These are phyloP conservation scores for Didymella sp. DNA, from an alignment of 2,329 filamentous ascomycete species.

Conservation along the genomic window DNA sequence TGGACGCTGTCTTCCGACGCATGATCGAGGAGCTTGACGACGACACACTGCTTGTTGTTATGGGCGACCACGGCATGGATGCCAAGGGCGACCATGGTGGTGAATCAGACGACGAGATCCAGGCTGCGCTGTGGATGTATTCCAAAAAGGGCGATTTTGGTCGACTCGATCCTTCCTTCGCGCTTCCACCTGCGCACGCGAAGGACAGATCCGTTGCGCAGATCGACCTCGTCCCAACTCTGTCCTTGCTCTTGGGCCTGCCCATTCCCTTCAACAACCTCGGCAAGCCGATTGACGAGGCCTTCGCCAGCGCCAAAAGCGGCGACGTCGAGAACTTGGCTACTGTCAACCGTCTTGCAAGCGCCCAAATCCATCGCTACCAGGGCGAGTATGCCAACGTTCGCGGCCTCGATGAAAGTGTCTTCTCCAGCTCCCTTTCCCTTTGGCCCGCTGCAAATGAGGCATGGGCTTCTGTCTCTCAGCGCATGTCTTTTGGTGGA, in stretches of 20 bases:
- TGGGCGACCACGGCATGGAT: slow-evolving; percentile 99
- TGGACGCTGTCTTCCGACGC: slow-evolving; percentile 79
- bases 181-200: slow-evolving; percentile 69
- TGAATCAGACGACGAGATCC: slow-evolving; percentile 93
- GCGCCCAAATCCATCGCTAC: slow-evolving; percentile 88
- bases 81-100: slow-evolving; percentile 97
- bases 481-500: slow-evolving; percentile 41
- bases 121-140: slow-evolving; percentile 98
- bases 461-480: slow-evolving; percentile 54
- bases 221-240: slow-evolving; percentile 93
- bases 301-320: slow-evolving; percentile 76
- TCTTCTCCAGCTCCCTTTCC: slow-evolving; percentile 61
- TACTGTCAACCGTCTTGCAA: slow-evolving; percentile 75
- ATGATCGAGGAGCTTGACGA: slow-evolving; percentile 79
- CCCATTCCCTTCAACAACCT: slow-evolving; percentile 97
- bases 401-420: slow-evolving; percentile 69
- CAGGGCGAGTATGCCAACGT: slow-evolving; percentile 81
- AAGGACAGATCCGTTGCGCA: slow-evolving; percentile 79
- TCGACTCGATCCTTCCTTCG: slow-evolving; percentile 67
- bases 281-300: slow-evolving; percentile 90
- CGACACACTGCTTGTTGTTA: slow-evolving; percentile 85
- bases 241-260: slow-evolving; percentile 85
- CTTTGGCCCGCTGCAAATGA: slow-evolving; percentile 68
- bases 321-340: slow-evolving; percentile 79
- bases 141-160: slow-evolving; percentile 88